These are phyloP conservation scores for Saccharomycopsis fibuligera DNA, from an alignment of 805 yeast species.

Conservation along the genomic window DNA sequence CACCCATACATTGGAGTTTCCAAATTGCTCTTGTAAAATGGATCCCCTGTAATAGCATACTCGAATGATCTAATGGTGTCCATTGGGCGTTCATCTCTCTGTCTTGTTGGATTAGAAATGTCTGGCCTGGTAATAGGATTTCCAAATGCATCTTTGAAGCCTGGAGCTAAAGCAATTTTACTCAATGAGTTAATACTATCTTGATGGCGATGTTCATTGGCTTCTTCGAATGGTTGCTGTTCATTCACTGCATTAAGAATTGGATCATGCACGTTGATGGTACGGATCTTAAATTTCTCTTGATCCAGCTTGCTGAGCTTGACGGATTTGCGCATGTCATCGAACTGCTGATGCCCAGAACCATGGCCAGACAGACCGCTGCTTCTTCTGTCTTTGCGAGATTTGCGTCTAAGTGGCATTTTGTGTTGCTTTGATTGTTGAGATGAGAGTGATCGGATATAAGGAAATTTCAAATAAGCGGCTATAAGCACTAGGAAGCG, in stretches of 20 bases:
- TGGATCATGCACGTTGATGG: conserved; percentile 57
- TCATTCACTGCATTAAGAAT: conserved; percentile 89
- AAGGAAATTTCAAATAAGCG: no score
- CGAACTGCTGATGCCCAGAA: neutral
- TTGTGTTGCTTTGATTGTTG: neutral
- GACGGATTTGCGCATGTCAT: conserved; percentile 22
- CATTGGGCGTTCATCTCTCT: conserved; percentile 91
- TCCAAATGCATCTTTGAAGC: conserved; percentile 80
- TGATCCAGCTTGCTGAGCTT: conserved; percentile 47
- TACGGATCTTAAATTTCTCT: conserved; percentile 52
- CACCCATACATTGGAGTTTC: conserved; percentile 80
- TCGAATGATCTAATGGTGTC: conserved; percentile 94
- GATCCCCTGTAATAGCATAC: conserved; percentile 89
- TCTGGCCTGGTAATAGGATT: conserved; percentile 73
- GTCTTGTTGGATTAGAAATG: conserved; percentile 86
- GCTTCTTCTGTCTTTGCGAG: conserved; percentile 8
- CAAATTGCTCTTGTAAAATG: conserved; percentile 66
- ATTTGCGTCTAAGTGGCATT: conserved; percentile 15
- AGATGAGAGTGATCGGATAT: no score
- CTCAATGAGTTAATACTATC: conserved; percentile 1
- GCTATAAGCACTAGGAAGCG: no score
- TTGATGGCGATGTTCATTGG: conserved; percentile 15
- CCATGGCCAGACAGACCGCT: conserved; percentile 4
- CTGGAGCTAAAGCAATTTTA: conserved; percentile 40
- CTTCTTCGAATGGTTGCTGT: conserved; percentile 88